Evolutionary conservation across 1,139 yeast genomes (phyloP).

Genomic region (Debaryomyces fabryi): DNA sequence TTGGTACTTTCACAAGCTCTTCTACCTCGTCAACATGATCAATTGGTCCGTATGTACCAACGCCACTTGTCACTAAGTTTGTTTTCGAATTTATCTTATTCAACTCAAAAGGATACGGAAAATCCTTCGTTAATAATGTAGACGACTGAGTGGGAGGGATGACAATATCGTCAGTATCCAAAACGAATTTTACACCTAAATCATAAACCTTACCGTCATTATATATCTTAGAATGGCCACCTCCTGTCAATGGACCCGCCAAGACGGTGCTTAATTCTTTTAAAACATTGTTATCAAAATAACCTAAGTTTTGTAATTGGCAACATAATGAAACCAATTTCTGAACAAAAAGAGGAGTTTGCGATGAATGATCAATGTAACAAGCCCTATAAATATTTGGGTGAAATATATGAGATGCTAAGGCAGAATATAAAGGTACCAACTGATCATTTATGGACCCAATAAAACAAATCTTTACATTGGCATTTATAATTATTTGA

Average conservation of each 20-base stretch:
- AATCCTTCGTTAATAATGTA: conserved; percentile 12
- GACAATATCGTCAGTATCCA: conserved; percentile 72
- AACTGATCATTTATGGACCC: conserved; percentile 92
- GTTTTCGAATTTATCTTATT: conserved; percentile 7
- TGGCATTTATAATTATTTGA: conserved; percentile 62
- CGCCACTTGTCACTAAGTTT: conserved; percentile 24
- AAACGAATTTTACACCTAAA: conserved; percentile 69
- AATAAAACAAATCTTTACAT: conserved; percentile 76
- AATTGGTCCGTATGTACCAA: conserved; percentile 22
- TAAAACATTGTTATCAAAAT: conserved; percentile 73
- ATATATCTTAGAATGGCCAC: conserved; percentile 90
- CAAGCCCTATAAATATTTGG: conserved; percentile 90
- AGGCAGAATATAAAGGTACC: conserved; percentile 88
- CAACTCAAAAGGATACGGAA: conserved; percentile 12
- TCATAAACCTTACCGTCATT: conserved; percentile 85
- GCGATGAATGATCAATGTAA: conserved; percentile 71
- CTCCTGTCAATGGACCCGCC: conserved; percentile 91
- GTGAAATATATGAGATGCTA: conserved; percentile 80
- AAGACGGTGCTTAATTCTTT: conserved; percentile 80
- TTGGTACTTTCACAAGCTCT: conserved; percentile 28
- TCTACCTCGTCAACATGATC: conserved; percentile 10
- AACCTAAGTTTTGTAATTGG: conserved; percentile 63
- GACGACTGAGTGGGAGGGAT: conserved; percentile 28
- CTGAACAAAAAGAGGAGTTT: conserved; percentile 50
- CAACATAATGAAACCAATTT: conserved; percentile 51